Base-by-base conservation (phyloP, 805 yeast genomes). In the Starmerella cellae region DNA sequence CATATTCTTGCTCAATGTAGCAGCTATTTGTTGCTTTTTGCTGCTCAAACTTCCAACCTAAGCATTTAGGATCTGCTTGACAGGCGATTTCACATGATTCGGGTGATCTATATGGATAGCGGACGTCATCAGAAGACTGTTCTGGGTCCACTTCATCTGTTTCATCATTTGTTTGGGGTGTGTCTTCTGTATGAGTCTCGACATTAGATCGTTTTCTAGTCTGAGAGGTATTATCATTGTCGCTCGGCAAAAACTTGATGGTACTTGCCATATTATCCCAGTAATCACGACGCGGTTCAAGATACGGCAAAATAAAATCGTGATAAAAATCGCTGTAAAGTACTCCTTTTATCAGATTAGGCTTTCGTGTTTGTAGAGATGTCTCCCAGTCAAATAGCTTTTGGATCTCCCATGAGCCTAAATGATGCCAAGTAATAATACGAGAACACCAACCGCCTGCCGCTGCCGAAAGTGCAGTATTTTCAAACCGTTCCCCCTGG, bases 361-460 rank as follows among this genome's bases (percentile, higher is more conserved):
- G 47, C 36, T 33, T 36, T 9, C 39, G 39, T 5, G 5, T 18
- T n/a, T 17, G 31, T 19, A 49, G 28, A 5, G 44, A 33, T 10
- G 44, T 28, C 44, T 64, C 67, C 50, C 61, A 64, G 37, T 60
- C 62, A 52, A 53, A 63, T 35, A 64, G 45, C 16, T 44, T 35
- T 44, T 60, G 62, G 29, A 61, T 47, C 19, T 60, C 63, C 26
- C 49, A 50, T n/a, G 61, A 49, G 14, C 43, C 37, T 16, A 60
- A 37, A 40, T 61, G 64, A 41, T 64, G 67, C 53, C 62, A 59
- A 1, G 65, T 43, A 6, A 50, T 39, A 21, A 63, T 36, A 16
- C 60, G 62, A 19, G 37, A 39, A 42, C 68, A 64, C 60, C 59
- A 57, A 32, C 48, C 52, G 33, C 45, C 49, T 6, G 34, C 35